phyloP scores from a whole-genome alignment of 495 filamentous ascomycete genomes.

The Emericellopsis terricola region DNA sequence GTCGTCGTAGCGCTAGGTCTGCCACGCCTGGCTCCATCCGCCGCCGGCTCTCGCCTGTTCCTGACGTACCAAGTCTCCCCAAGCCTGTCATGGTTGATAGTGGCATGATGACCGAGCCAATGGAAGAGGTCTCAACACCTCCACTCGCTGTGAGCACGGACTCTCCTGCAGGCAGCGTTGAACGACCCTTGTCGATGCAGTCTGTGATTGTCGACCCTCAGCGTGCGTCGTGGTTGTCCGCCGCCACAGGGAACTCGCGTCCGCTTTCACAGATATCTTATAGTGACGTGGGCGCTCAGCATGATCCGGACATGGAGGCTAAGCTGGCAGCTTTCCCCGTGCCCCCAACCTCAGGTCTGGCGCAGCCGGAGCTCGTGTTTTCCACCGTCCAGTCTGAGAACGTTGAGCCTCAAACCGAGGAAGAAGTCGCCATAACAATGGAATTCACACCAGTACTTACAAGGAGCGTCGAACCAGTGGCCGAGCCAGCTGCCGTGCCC shows the following conservation, averaged over 20 bases:
- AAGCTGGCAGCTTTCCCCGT: constrained; percentile 28
- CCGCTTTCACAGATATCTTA: constrained; percentile 13
- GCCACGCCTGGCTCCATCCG: constrained; percentile 17
- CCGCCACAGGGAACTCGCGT: constrained; percentile 9
- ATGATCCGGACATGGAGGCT: constrained; percentile 23
- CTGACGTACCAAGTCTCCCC: constrained; percentile 33
- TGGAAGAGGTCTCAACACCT: constrained; percentile 7
- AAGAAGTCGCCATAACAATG: constrained; percentile 3
- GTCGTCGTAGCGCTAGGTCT: constrained; percentile 25
- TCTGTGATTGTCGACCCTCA: constrained; percentile 13
- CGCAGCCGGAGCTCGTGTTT: constrained; percentile 9
- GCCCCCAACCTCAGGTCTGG: constrained; percentile 17
- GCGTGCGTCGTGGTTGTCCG: constrained; percentile 13
- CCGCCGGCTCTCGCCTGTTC: constrained; percentile 25
- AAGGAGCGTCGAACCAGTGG: constrained; percentile 11
- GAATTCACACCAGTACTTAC: constrained; percentile 8
- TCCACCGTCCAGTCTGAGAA: constrained; percentile 11
- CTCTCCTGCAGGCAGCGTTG: no score
- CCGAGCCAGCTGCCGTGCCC: constrained; percentile 7
- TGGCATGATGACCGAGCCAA: constrained; percentile 79
- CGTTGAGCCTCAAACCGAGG: constrained; percentile 11
- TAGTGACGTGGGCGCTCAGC: constrained; percentile 20
- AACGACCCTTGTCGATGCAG: constrained; percentile 17
- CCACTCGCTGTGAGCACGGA: neutral
- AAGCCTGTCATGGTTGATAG: constrained; percentile 53